Evolutionary conservation across 2,329 filamentous ascomycete genomes (phyloP).

Genomic region (Venturia asperata): DNA sequence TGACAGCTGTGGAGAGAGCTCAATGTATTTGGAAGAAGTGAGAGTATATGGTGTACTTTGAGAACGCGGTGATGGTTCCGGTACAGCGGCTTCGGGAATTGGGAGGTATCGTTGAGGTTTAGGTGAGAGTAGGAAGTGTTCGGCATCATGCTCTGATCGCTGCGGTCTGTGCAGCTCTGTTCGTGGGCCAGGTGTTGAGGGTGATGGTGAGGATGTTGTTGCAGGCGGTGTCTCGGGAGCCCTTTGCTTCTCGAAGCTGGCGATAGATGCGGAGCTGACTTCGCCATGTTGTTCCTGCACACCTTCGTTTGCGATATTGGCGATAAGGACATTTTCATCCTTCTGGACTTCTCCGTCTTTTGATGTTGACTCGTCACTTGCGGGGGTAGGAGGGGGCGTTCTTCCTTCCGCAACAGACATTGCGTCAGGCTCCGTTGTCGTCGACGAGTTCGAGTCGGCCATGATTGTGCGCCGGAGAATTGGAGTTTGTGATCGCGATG

Average conservation of each 20-base stretch:
- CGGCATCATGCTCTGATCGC: not conserved
- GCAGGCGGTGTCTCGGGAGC: not conserved
- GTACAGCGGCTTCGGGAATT: conserved; percentile 13
- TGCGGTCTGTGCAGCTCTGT: not conserved
- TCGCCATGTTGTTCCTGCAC: not conserved
- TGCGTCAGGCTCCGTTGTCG: conserved; percentile 2
- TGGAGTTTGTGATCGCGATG: not conserved
- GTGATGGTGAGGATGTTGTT: not conserved
- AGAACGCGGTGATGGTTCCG: conserved; percentile 8
- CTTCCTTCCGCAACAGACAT: not conserved
- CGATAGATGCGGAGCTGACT: not conserved
- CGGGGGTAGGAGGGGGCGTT: conserved; percentile 1
- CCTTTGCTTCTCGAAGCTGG: not conserved
- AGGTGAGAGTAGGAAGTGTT: conserved; percentile 17
- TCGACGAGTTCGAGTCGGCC: not conserved
- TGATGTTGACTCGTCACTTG: conserved; percentile 5
- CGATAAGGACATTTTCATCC: not conserved
- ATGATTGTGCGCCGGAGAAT: not conserved
- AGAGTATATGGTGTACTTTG: not conserved
- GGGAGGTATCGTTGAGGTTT: conserved; percentile 15
- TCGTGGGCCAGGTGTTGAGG: conserved; percentile 4
- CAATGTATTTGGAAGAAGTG: not conserved
- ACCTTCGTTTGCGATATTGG: not conserved
- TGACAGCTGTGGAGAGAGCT: not conserved
- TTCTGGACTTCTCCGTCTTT: not conserved